These are phyloP conservation scores for Phaeotremella fagi DNA, from an alignment of 768 basidiomycete species.

Conservation along the genomic window DNA sequence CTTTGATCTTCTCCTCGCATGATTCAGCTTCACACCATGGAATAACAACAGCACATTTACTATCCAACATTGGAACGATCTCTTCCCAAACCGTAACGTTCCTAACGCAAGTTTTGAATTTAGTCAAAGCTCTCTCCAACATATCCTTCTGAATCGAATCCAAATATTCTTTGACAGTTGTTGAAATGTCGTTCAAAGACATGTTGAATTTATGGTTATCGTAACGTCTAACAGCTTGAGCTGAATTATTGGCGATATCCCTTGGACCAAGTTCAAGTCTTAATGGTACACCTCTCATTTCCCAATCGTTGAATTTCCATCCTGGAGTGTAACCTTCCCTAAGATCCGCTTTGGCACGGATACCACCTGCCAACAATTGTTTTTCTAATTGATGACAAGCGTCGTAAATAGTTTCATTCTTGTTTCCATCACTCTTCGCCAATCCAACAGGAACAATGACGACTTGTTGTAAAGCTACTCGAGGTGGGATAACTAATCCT, in stretches of 20 bases:
- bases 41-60: constrained; percentile 77
- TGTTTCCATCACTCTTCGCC: constrained; percentile 59
- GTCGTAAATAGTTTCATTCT: constrained; percentile 60
- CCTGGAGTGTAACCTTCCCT: constrained; percentile 96
- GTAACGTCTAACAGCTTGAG: constrained; percentile 81
- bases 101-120: constrained; percentile 67
- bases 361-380: constrained; percentile 64
- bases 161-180: constrained; percentile 62
- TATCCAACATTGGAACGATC: constrained; percentile 82
- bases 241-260: constrained; percentile 67
- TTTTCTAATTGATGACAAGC: constrained; percentile 73
- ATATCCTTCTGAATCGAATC: constrained; percentile 84
- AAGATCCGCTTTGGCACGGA: constrained; percentile 84
- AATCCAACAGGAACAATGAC: constrained; percentile 91
- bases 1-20: constrained; percentile 98
- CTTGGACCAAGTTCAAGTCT: constrained; percentile 95
- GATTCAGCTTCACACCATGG: constrained; percentile 93
- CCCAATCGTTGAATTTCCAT: constrained; percentile 99
- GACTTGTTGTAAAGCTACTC: constrained; percentile 88
- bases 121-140: constrained; percentile 70
- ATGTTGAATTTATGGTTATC: constrained; percentile 61
- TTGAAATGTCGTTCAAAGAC: constrained; percentile 54
- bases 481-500: constrained; percentile 92
- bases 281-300: constrained; percentile 96
- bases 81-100: constrained; percentile 83